Evolutionary conservation across 768 basidiomycete species (phyloP).

Genomic region (Guyanaporus albipodus): DNA sequence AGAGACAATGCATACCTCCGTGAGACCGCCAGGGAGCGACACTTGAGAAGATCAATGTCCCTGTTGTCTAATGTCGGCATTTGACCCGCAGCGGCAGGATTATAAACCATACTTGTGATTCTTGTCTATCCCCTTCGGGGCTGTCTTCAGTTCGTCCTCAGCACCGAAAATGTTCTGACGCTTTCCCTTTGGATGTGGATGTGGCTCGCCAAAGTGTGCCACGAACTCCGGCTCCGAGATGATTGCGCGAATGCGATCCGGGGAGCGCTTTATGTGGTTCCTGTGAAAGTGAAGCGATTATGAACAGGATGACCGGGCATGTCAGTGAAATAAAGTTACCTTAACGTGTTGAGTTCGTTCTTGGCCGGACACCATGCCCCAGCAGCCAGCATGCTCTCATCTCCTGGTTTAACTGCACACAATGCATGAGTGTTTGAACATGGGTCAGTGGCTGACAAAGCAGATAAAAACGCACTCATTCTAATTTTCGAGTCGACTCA

Average conservation of each 20-base stretch:
- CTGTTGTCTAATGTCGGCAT: constrained; percentile 32
- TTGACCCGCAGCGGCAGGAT: neutral
- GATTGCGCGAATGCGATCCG: constrained; percentile 58
- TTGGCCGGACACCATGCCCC: constrained; percentile 79
- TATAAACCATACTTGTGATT: constrained; percentile 57
- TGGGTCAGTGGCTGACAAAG: neutral
- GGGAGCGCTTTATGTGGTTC: constrained; percentile 57
- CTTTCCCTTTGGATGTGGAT: constrained; percentile 55
- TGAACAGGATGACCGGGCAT: neutral
- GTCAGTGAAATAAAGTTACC: constrained; percentile 41
- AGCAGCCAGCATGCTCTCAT: constrained; percentile 69
- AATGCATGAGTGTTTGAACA: constrained; percentile 7
- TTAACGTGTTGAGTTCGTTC: constrained; percentile 72
- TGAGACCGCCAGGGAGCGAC: constrained; percentile 70
- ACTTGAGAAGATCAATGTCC: constrained; percentile 90
- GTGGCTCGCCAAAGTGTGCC: constrained; percentile 68
- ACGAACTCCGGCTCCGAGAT: constrained; percentile 73
- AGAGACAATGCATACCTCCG: constrained; percentile 41
- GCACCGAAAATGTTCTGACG: constrained; percentile 78
- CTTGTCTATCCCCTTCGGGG: constrained; percentile 88
- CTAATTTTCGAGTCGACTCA: constrained; percentile 8
- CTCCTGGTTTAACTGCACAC: constrained; percentile 56
- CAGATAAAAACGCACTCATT: constrained; percentile 14
- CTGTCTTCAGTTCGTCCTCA: constrained; percentile 86
- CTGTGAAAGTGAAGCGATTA: constrained; percentile 28